Evolutionary conservation across 163 green algal species (phyloP).

Genomic region (Prototheca stagnorum): DNA sequence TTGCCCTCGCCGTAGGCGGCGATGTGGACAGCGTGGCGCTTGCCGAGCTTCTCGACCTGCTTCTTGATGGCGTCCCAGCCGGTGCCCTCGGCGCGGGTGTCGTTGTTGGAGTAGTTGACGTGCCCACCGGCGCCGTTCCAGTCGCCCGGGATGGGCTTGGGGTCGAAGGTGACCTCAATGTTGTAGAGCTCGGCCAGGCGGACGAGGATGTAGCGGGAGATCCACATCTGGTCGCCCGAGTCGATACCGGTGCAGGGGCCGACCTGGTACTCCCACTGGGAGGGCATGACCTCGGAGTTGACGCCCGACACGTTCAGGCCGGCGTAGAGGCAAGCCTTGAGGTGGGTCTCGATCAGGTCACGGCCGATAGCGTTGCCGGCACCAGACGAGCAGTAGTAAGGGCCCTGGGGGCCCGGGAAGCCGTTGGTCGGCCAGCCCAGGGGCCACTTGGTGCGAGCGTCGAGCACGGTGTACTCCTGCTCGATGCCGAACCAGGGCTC

Average conservation of each 20-base stretch:
- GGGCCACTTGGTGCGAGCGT: conserved; percentile 86
- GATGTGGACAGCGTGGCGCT: conserved; percentile 90
- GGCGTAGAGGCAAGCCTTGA: conserved; percentile 82
- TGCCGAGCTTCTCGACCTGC: conserved; percentile 87
- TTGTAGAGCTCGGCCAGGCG: conserved; percentile 74
- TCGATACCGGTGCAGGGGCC: conserved; percentile 81
- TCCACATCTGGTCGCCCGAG: conserved; percentile 89
- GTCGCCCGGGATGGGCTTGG: conserved; percentile 97
- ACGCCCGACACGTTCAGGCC: conserved; percentile 84
- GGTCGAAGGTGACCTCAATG: conserved; percentile 75
- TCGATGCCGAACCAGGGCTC: conserved; percentile 89
- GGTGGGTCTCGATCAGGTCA: conserved; percentile 90
- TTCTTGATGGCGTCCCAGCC: conserved; percentile 83
- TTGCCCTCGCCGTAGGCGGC: conserved; percentile 92
- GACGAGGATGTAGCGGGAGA: conserved; percentile 87
- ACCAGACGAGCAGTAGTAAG: conserved; percentile 90
- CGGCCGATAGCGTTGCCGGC: conserved; percentile 74
- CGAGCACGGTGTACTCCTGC: conserved; percentile 96
- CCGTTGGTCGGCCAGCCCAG: conserved; percentile 88
- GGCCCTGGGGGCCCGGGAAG: conserved; percentile 81
- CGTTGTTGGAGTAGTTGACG: conserved; percentile 91
- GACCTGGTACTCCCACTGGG: conserved; percentile 98
- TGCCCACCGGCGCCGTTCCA: conserved; percentile 95
- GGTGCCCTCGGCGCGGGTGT: conserved; percentile 48
- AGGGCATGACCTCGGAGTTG: conserved; percentile 94